These are phyloP conservation scores for Rhizopogon salebrosus DNA, from an alignment of 768 basidiomycete genomes.

Conservation along the genomic window DNA sequence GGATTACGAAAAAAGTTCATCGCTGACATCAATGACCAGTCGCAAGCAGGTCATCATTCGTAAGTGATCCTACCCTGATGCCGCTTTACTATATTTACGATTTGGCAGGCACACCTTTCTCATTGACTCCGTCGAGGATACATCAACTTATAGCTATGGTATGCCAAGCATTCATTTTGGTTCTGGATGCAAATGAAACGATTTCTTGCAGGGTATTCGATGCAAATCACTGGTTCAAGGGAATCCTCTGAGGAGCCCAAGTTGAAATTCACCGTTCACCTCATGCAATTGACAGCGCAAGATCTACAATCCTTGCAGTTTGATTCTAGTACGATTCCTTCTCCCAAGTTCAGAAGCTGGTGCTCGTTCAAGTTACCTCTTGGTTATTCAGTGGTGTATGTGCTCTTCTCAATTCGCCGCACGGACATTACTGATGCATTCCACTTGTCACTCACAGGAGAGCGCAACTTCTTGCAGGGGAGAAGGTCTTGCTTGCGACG, in stretches of 20 bases:
- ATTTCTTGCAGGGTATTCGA: background rate
- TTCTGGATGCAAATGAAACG: background rate
- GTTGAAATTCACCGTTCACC: conserved; percentile 16
- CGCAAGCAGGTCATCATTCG: conserved; percentile 2
- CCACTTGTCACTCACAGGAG: conserved; percentile 18
- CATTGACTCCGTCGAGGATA: background rate
- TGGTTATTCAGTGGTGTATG: conserved; percentile 12
- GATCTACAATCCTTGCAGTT: conserved; percentile 24
- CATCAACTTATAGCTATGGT: background rate
- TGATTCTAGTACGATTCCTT: conserved; percentile 16
- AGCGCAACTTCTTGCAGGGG: conserved; percentile 35
- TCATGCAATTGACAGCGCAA: conserved; percentile 23
- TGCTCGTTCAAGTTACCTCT: conserved; percentile 15
- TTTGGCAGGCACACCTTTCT: conserved; percentile 3
- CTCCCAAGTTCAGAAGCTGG: conserved; percentile 13
- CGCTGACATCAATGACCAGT: conserved; percentile 11
- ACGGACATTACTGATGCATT: background rate
- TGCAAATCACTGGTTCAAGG: conserved; percentile 11
- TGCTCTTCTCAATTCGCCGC: background rate
- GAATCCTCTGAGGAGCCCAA: conserved; percentile 15
- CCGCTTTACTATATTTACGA: background rate
- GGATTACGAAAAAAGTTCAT: conserved; percentile 15
- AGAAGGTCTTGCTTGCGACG: conserved; percentile 38
- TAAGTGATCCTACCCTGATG: background rate
- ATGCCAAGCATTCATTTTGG: background rate